Conservation (phyloP, 1,284 basidiomycete species). For the Sphaerobolus stellatus region DNA sequence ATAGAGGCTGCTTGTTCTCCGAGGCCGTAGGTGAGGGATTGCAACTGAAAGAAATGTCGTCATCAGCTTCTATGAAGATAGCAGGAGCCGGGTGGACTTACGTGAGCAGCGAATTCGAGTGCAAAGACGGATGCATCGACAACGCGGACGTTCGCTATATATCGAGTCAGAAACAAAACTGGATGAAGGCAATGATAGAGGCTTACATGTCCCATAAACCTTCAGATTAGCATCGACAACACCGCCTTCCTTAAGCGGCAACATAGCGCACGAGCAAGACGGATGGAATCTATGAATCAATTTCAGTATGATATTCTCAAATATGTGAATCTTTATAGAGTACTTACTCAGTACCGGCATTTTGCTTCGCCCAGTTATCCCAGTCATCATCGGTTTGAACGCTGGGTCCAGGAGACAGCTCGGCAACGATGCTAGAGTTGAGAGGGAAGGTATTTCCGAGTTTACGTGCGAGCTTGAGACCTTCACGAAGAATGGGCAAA, state of each 20-base stretch:
- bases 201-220: slow-evolving; percentile 55
- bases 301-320: not conserved
- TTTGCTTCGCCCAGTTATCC: slow-evolving; percentile 44
- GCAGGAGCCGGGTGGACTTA: slow-evolving; percentile 24
- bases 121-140: slow-evolving; percentile 57
- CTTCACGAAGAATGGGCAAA: slow-evolving; percentile 54
- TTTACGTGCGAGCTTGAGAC: slow-evolving; percentile 52
- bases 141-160: slow-evolving; percentile 46
- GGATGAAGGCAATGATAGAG: not conserved
- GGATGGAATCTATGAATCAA: slow-evolving; percentile 44
- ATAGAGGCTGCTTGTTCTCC: slow-evolving; percentile 68
- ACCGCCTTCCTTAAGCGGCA: slow-evolving; percentile 59
- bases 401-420: slow-evolving; percentile 41
- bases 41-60: slow-evolving; percentile 34
- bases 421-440: slow-evolving; percentile 32
- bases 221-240: slow-evolving; percentile 62
- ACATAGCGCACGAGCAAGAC: slow-evolving; percentile 61
- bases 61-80: slow-evolving; percentile 14
- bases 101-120: slow-evolving; percentile 50
- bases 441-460: slow-evolving; percentile 44
- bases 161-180: not conserved
- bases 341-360: slow-evolving; percentile 44
- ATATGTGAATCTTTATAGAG: not conserved
- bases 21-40: slow-evolving; percentile 64
- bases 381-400: slow-evolving; percentile 46